phyloP scores from a whole-genome alignment of 1,284 basidiomycete species.

The Moesziomyces sp. region DNA sequence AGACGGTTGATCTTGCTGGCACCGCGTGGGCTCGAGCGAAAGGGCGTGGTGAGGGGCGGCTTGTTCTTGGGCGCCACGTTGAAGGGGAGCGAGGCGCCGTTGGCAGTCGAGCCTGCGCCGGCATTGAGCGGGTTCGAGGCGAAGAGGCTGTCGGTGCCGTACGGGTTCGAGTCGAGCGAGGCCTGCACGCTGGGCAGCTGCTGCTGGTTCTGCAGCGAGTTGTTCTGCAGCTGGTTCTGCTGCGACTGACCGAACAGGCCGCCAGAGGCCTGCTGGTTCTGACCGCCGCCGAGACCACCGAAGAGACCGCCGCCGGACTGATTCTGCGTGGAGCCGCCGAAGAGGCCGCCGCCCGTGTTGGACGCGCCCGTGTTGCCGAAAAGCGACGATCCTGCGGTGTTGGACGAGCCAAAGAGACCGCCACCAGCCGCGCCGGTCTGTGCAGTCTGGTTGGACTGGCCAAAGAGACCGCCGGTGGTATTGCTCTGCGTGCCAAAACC shows the following conservation, averaged over 20 bases:
- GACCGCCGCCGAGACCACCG: constrained; percentile 48
- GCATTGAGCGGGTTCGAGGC: constrained; percentile 50
- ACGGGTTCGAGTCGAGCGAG: constrained; percentile 82
- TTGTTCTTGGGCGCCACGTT: constrained; percentile 68
- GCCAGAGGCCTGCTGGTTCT: constrained; percentile 33
- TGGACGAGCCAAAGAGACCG: constrained; percentile 54
- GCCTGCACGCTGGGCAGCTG: constrained; percentile 67
- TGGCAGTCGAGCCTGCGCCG: constrained; percentile 52
- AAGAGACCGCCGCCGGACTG: constrained; percentile 50
- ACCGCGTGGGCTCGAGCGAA: constrained; percentile 65
- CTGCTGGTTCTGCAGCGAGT: constrained; percentile 48
- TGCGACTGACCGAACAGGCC: constrained; percentile 38
- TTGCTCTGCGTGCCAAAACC: constrained; percentile 42
- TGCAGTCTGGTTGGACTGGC: constrained; percentile 56
- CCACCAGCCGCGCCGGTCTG: constrained; percentile 43
- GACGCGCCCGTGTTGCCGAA: constrained; percentile 62
- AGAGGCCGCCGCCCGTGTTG: constrained; percentile 69
- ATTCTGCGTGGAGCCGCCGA: constrained; percentile 69
- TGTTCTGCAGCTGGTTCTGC: constrained; percentile 54
- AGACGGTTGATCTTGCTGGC: constrained; percentile 63
- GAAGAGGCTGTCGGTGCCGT: constrained; percentile 79
- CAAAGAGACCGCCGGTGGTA: constrained; percentile 55
- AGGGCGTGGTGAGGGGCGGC: constrained; percentile 71
- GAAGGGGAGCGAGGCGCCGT: constrained; percentile 61
- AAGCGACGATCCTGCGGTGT: constrained; percentile 53